Base-by-base conservation (phyloP, 2,329 filamentous ascomycete genomes). In the Kalaharituber pfeilii region DNA sequence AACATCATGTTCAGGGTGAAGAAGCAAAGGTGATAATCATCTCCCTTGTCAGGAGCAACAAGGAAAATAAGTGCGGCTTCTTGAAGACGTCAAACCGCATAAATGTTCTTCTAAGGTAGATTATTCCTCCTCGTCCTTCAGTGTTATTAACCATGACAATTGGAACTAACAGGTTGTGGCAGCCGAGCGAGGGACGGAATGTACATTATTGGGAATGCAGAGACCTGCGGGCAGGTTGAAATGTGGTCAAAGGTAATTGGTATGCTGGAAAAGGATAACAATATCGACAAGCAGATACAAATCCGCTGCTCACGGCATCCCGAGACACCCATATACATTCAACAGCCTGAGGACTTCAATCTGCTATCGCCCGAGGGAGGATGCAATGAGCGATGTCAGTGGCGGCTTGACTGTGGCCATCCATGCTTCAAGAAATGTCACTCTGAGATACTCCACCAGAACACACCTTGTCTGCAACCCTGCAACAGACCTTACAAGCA, bases 1-100 rank as follows among this genome's bases (percentile, higher is more conserved):
- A 87, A 87, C 57, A 87, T 36, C 1, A 44, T 60, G 8, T 83
- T 55, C 83, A 87, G 64, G 82, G 84, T 1, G 83, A 87, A 62
- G 83, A 88, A 59, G 79, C 77, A 30, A 77, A 86, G 1, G 81
- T 88, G 15, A 79, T 86, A 0, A 74, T 88, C 7, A 76, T 71
- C 0, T 82, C 79, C 0, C 65, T 87, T 9, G 84, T 81, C 0
- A 70, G 84, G 3, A 82, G 81, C 64, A 87, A 87, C 58, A 54
- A 62, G 0, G 62, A 63, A 0, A 74, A 76, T 0, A 78, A 86
- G 1, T 83, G 86, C 27, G 83, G 84, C 0, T 87, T 87, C 64
- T 78, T 87, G 71, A 64, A 69, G 0, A 71, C 79, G 0, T 76
- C 77, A 0, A 76, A 87, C 59, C 72, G 84, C 1, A 65, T 86